A percentile compares a stretch with the other conserved stretches of the same genome.
These are phyloP conservation scores for Tolypocladium pustulatum DNA, from an alignment of 2,329 filamentous ascomycete species.

Conservation along the genomic window DNA sequence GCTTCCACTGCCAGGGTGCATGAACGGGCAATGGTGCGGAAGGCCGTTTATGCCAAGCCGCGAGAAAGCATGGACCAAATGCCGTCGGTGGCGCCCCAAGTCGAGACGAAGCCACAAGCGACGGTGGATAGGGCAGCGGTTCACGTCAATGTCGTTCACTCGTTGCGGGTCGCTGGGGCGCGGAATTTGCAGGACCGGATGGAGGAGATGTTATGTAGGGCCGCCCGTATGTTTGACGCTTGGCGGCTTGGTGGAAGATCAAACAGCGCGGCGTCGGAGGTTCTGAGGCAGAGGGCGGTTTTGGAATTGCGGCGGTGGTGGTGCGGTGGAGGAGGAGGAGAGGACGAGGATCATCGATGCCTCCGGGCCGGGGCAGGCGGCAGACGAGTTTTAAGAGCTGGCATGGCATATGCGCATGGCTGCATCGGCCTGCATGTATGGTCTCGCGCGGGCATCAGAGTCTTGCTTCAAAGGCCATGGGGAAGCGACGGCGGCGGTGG, in stretches of 20 bases:
- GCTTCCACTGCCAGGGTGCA: constrained; percentile 11
- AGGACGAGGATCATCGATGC: background rate
- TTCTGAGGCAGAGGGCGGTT: background rate
- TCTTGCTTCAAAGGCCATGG: constrained; percentile 1
- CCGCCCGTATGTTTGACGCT: background rate
- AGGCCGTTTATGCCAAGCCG: background rate
- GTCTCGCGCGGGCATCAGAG: background rate
- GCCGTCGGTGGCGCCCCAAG: background rate
- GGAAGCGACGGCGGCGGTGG: background rate
- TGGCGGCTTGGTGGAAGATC: background rate
- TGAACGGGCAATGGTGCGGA: background rate
- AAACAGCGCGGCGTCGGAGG: background rate
- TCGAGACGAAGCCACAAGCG: background rate
- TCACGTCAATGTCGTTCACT: background rate
- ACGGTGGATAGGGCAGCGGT: background rate
- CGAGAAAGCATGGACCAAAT: background rate
- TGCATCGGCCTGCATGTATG: background rate
- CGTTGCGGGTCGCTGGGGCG: background rate
- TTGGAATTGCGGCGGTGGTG: background rate
- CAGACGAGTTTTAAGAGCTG: background rate
- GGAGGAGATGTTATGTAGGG: background rate
- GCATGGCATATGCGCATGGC: background rate
- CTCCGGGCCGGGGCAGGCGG: background rate
- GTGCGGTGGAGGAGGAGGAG: background rate
- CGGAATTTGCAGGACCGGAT: background rate